phyloP scores from a whole-genome alignment of 1,284 basidiomycete genomes.

The Puccinia triticina region DNA sequence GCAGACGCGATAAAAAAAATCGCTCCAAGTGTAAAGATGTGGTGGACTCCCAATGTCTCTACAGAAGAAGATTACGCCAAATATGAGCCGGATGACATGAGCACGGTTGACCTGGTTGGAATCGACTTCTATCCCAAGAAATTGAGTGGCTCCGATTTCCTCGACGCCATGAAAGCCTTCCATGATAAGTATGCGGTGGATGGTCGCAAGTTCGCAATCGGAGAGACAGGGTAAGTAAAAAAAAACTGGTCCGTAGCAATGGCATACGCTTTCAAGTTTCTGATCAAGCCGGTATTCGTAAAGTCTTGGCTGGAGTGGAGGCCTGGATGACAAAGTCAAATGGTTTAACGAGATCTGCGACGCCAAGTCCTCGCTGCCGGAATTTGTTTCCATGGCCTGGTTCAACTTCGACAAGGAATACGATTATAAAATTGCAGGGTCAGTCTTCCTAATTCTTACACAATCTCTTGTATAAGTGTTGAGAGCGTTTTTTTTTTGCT shows the following conservation, averaged over 20 bases:
- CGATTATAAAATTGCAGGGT: slow-evolving; percentile 55
- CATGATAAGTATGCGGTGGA: slow-evolving; percentile 59
- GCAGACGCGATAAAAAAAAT: slow-evolving; percentile 56
- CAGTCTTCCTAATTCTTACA: not conserved
- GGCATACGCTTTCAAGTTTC: not conserved
- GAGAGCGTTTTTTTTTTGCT: too few relatives aligned
- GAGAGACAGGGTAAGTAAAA: slow-evolving; percentile 57
- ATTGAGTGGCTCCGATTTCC: slow-evolving; percentile 53
- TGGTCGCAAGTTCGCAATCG: slow-evolving; percentile 59
- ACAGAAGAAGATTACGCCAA: slow-evolving; percentile 55
- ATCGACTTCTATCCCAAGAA: slow-evolving; percentile 59
- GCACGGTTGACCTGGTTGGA: slow-evolving; percentile 58
- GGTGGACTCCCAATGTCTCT: slow-evolving; percentile 57
- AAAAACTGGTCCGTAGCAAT: not conserved
- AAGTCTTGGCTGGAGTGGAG: slow-evolving; percentile 54
- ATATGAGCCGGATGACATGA: slow-evolving; percentile 58
- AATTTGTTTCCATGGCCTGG: slow-evolving; percentile 59
- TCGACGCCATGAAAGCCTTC: slow-evolving; percentile 58
- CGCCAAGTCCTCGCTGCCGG: slow-evolving; percentile 55
- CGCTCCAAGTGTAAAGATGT: slow-evolving; percentile 59
- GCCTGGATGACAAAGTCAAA: slow-evolving; percentile 55
- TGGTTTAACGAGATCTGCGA: slow-evolving; percentile 57
- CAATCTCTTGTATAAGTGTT: not conserved
- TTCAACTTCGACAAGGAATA: slow-evolving; percentile 58
- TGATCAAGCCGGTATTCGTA: not conserved